A percentile compares a stretch with the other conserved stretches of the same genome.
Conservation (phyloP, 495 filamentous ascomycete genomes). For the Neurospora sp. region DNA sequence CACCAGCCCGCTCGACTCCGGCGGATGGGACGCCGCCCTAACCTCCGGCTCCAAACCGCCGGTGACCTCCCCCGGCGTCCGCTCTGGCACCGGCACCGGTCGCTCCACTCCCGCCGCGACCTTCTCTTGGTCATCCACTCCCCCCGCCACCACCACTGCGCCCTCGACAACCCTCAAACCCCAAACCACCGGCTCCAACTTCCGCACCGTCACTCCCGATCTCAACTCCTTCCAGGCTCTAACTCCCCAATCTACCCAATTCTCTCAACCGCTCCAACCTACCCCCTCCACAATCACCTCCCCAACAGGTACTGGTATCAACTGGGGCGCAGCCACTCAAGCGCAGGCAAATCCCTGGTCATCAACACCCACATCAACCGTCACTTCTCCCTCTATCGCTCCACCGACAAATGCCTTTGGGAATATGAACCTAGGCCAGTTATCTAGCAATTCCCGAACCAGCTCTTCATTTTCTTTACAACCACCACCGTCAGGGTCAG, state of each 20-base stretch:
- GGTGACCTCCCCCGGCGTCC: conserved; percentile 13
- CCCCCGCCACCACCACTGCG: conserved; percentile 16
- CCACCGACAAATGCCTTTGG: conserved; percentile 14
- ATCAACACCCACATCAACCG: conserved; percentile 13
- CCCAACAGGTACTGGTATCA: conserved; percentile 14
- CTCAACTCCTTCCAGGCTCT: conserved; percentile 35
- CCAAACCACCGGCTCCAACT: conserved; percentile 28
- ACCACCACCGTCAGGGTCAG: conserved; percentile 31
- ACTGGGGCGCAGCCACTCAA: conserved; percentile 23
- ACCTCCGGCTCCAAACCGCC: conserved; percentile 9
- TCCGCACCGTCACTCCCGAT: conserved; percentile 48
- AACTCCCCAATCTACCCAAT: conserved; percentile 42
- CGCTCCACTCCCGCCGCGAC: conserved; percentile 26
- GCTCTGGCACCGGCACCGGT: conserved; percentile 8
- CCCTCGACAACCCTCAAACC: conserved; percentile 11
- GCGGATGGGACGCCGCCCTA: conserved; percentile 28
- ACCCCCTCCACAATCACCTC: not conserved
- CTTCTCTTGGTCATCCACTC: conserved; percentile 54
- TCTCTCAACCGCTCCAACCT: conserved; percentile 41
- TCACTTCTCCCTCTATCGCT: not conserved
- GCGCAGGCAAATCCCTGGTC: conserved; percentile 24
- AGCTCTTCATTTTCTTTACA: conserved; percentile 36
- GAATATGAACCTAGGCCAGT: conserved; percentile 27
- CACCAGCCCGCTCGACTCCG: conserved; percentile 28
- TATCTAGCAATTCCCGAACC: conserved; percentile 13